Evolutionary conservation across 306 rosid species (phyloP).

Genomic region (Sindora glabra): DNA sequence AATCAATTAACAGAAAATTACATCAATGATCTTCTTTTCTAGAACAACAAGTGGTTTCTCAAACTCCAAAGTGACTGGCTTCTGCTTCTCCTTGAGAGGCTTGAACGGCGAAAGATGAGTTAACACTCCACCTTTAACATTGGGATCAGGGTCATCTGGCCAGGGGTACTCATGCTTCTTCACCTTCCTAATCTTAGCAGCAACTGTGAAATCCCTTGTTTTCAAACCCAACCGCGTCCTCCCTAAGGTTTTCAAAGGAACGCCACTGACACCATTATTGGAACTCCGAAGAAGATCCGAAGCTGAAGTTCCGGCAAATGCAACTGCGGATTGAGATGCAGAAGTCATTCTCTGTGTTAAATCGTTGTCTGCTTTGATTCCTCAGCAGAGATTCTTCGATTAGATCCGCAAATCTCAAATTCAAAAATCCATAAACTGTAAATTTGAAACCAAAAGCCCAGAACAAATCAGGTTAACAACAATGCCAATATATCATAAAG

Average conservation of each 20-base stretch:
- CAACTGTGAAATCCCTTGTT: slow-evolving; percentile 48
- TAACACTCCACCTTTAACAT: slow-evolving; percentile 74
- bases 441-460: neutral
- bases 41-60: slow-evolving; percentile 73
- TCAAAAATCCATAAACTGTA: too few relatives aligned
- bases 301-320: slow-evolving; percentile 51
- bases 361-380: too few relatives aligned
- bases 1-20: slow-evolving; percentile 23
- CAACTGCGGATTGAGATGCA: slow-evolving; percentile 42
- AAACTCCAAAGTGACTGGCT: slow-evolving; percentile 67
- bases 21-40: slow-evolving; percentile 81
- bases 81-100: slow-evolving; percentile 70
- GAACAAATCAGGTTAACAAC: neutral
- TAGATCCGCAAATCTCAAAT: slow-evolving; percentile 11
- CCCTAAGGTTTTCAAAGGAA: slow-evolving; percentile 64
- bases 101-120: slow-evolving; percentile 68
- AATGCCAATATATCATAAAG: neutral
- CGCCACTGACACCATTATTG: slow-evolving; percentile 49
- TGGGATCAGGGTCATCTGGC: slow-evolving; percentile 75
- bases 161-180: slow-evolving; percentile 85
- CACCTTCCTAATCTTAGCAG: slow-evolving; percentile 61
- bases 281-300: slow-evolving; percentile 83
- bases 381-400: too few relatives aligned
- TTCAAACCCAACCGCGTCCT: slow-evolving; percentile 37
- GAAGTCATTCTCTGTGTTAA: slow-evolving; percentile 58